phyloP scores from a whole-genome alignment of 1,284 basidiomycete species.

The Singerocomus rubriflavus region DNA sequence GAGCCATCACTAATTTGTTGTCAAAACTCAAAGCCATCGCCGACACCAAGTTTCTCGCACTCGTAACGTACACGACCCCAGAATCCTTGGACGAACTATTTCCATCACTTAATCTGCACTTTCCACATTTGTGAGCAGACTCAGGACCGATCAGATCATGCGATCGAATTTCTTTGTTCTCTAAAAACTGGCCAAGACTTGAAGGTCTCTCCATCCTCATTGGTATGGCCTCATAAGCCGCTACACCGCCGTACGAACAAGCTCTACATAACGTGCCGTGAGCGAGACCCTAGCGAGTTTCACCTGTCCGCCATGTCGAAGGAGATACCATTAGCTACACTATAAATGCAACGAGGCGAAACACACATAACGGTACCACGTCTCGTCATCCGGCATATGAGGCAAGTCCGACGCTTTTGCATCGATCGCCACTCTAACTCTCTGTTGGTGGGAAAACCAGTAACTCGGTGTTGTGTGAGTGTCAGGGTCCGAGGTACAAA shows the following conservation, averaged over 20 bases:
- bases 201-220: too few species aligned
- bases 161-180: too few species aligned
- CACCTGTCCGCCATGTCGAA: conserved; percentile 10
- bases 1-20: too few species aligned
- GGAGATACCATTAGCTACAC: neutral
- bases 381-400: conserved; percentile 26
- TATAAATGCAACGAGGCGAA: neutral
- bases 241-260: conserved; percentile 12
- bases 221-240: neutral
- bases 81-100: too few species aligned
- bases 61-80: too few species aligned
- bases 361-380: conserved; percentile 27
- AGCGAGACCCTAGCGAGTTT: conserved; percentile 17
- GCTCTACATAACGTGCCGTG: conserved; percentile 24
- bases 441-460: conserved; percentile 11
- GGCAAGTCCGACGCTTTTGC: conserved; percentile 27
- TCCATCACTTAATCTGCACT: too few species aligned
- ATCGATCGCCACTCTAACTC: conserved; percentile 24
- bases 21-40: too few species aligned
- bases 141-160: too few species aligned
- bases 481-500: neutral
- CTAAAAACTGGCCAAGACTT: too few species aligned
- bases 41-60: too few species aligned
- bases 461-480: neutral
- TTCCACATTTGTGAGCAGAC: too few species aligned